These are phyloP conservation scores for Phytophthora quininea DNA, from an alignment of 352 stramenopile species.

Conservation along the genomic window DNA sequence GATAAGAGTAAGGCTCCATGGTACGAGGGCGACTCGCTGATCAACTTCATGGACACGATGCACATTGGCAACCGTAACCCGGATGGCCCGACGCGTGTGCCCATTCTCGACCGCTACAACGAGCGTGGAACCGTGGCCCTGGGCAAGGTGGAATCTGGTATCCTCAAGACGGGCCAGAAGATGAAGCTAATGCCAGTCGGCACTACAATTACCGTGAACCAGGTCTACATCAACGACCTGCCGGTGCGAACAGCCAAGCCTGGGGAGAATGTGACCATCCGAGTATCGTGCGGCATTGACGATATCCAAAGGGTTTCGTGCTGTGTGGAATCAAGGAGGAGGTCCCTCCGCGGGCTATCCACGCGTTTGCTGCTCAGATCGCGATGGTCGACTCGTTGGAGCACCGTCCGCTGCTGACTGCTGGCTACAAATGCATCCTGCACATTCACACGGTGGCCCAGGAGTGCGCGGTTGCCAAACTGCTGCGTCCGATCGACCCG, in stretches of 20 bases:
- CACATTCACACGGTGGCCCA: constrained; percentile 98
- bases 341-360: constrained; percentile 61
- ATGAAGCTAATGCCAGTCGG: constrained; percentile 96
- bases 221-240: constrained; percentile 93
- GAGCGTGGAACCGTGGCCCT: constrained; percentile 97
- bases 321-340: constrained; percentile 82
- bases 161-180: constrained; percentile 92
- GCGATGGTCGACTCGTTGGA: constrained; percentile 97
- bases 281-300: constrained; percentile 89
- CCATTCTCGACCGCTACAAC: constrained; percentile 97
- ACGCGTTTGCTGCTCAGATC: constrained; percentile 92
- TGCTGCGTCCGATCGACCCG: constrained; percentile 87
- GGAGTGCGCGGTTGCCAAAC: constrained; percentile 94
- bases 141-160: constrained; percentile 98
- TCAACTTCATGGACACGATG: constrained; percentile 93
- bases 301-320: constrained; percentile 94
- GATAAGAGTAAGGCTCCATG: constrained; percentile 80
- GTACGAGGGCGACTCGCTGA: constrained; percentile 96
- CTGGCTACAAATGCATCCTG: constrained; percentile 97
- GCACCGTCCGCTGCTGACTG: constrained; percentile 96
- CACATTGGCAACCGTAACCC: constrained; percentile 92
- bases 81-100: constrained; percentile 92
- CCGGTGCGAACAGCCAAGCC: constrained; percentile 94
- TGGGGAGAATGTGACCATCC: constrained; percentile 98
- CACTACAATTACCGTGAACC: constrained; percentile 60